Base-by-base conservation (phyloP, 164 flowering plant species). In the Kalanchoe fedtschenkoi region DNA sequence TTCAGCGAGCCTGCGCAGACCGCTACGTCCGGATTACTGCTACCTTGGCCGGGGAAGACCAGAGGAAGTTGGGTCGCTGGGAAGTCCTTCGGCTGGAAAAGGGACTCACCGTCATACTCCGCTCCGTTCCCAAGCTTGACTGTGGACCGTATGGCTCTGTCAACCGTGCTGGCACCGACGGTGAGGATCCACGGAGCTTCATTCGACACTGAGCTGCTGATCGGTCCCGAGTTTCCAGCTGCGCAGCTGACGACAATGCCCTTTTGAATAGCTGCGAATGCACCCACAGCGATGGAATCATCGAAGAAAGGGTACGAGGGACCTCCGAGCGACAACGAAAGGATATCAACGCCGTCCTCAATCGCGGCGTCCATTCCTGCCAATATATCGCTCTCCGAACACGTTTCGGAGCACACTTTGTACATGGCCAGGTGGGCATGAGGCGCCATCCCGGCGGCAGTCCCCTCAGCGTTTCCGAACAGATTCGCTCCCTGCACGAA, bases 121-220 rank as follows among this genome's bases (percentile, higher is more conserved):
- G 5, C 41, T 4, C 66, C 72, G 13, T 63, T 73, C 37, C 72
- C 74, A 16, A 76, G 75, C 51, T 16, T 35, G 3, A 62, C 79
- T 6, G 67, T 63, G 1, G 75, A 72, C 7, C 5, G 13, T 2
- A 76, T 63, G 35, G 19, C 54, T 62, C 77, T 63, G 28, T 76
- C 79, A 15, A 62, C 34, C 1, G 72, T 73, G 66, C 74, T 73
- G 34, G 77, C 77, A 41, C 77, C 79, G 0, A 73, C 77, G 1
- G 77, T 76, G 1, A 76, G 63, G n/a, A 76, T 53, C 79, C 79
- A 76, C 2, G 79, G 77, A 13, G 75, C 76, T 10, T 58, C 74
- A 42, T 76, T 70, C 14, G 65, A 51, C 17, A 73, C 5, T 1
- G 72, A 14, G 0, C 42, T 14, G 37, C 24, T 4, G 6, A 3